Evolutionary conservation across 805 yeast genomes (phyloP).

Genomic region (Wickerhamomyces bisporus): DNA sequence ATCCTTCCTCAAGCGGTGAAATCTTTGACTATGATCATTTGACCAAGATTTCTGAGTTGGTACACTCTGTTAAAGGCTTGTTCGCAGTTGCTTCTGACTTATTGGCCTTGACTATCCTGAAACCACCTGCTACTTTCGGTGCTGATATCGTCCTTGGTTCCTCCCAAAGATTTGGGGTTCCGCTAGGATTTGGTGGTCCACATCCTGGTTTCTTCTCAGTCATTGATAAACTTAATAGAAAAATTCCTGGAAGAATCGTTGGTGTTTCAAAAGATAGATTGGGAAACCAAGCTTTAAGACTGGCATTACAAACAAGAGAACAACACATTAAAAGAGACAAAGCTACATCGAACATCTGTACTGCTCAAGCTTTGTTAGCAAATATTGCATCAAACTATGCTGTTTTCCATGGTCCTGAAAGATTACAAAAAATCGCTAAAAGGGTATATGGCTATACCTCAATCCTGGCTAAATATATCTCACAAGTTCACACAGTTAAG

Average conservation of each 20-base stretch:
- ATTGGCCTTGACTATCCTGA: conserved; percentile 77
- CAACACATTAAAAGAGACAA: conserved; percentile 97
- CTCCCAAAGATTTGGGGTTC: conserved; percentile 95
- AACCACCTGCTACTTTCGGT: conserved; percentile 79
- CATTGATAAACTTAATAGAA: conserved; percentile 71
- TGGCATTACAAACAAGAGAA: conserved; percentile 96
- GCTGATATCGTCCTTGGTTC: conserved; percentile 94
- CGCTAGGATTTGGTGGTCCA: conserved; percentile 98
- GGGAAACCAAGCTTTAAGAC: conserved; percentile 82
- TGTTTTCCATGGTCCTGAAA: conserved; percentile 92
- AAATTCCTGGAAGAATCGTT: conserved; percentile 94
- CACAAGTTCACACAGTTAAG: conserved; percentile 40
- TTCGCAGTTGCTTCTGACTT: conserved; percentile 88
- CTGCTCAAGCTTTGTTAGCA: conserved; percentile 95
- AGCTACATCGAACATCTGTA: conserved; percentile 96
- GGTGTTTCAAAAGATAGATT: conserved; percentile 90
- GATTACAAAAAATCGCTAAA: conserved; percentile 70
- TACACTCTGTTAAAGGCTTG: conserved; percentile 70
- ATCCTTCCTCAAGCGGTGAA: conserved; percentile 84
- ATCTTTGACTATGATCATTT: conserved; percentile 45
- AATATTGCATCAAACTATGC: conserved; percentile 95
- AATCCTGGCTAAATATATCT: conserved; percentile 58
- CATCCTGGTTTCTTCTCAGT: conserved; percentile 98
- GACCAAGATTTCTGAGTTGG: conserved; percentile 50
- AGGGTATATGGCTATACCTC: conserved; percentile 73